Evolutionary conservation across 768 basidiomycete species (phyloP), one percentile per base, ranked within the genome.

Genomic region (Collybia sordida): DNA sequence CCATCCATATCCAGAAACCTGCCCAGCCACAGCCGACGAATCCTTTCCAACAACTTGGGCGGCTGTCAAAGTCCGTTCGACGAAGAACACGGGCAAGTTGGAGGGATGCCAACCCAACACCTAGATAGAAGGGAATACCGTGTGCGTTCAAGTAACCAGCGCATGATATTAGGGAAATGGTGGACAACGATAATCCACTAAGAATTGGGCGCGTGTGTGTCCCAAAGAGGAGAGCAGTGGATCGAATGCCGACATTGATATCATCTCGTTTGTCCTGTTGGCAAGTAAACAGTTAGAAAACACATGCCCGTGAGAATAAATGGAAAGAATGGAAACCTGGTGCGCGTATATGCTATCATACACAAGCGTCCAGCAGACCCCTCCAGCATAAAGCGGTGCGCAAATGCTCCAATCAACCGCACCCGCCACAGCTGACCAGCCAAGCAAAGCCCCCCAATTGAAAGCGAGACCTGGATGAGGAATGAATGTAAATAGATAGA

Each of bases 261-360:
- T 99, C 97, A 72, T 99, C 97, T 14, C 54, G 62, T 72, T 98
- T 99, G 71, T 99, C 97, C 90, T 97, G 23, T 25, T 42, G 36
- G 22, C 9, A 11, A 31, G 14, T 11, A 12, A 31, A n/a, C n/a
- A n/a, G 31, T 4, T 27, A 27, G 9, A 27, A 27, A 4, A 27
- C 25, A 27, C 3, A 11, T 31, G 9, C 3, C 11, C 31, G 11
- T 31, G 31, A 14, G 6, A 12, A 14, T 31, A 12, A 31, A 31
- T 31, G 31, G 14, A 31, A 11, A 12, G 27, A 34, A 47, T 46
- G 39, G 70, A 24, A 53, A 90, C 93, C 74, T 98, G 96, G 66
- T 99, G 97, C 2, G 97, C 97, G 61, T 98, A 98, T 57, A 98
- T 93, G 42, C 88, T 96, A 59, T 99, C 97, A 63, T 98, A 99